Evolutionary conservation across 805 yeast species (phyloP).

Genomic region (Candida oleophila): DNA sequence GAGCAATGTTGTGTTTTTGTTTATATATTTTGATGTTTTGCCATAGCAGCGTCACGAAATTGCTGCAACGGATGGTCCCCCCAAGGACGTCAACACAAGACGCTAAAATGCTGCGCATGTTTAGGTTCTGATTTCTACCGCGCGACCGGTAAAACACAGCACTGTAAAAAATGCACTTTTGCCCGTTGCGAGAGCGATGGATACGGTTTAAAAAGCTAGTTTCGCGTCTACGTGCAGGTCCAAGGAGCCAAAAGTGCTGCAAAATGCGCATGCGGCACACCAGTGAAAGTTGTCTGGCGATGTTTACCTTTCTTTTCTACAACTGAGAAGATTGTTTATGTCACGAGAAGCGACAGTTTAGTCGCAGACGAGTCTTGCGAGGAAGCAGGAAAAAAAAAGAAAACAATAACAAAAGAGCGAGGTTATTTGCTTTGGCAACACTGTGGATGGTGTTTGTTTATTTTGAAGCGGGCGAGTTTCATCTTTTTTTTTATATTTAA

Average conservation of each 20-base stretch:
- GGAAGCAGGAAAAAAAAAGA: background rate
- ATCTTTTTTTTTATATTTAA: background rate
- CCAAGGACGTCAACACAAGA: too few relatives aligned
- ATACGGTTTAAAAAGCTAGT: background rate
- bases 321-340: background rate
- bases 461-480: background rate
- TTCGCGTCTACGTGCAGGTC: background rate
- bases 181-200: background rate
- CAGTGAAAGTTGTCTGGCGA: background rate
- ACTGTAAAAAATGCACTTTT: background rate
- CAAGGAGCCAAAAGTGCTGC: background rate
- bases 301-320: conserved; percentile 1
- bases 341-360: background rate
- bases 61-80: too few relatives aligned
- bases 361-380: background rate
- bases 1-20: background rate
- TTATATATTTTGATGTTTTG: background rate
- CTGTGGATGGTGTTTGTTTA: too few relatives aligned
- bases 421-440: background rate
- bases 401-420: background rate
- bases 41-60: background rate
- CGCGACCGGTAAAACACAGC: conserved; percentile 1
- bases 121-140: conserved; percentile 1
- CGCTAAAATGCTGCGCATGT: background rate
- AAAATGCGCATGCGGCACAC: background rate